These are phyloP conservation scores for Xylaria bambusicola DNA, from an alignment of 495 filamentous ascomycete genomes.

Conservation along the genomic window DNA sequence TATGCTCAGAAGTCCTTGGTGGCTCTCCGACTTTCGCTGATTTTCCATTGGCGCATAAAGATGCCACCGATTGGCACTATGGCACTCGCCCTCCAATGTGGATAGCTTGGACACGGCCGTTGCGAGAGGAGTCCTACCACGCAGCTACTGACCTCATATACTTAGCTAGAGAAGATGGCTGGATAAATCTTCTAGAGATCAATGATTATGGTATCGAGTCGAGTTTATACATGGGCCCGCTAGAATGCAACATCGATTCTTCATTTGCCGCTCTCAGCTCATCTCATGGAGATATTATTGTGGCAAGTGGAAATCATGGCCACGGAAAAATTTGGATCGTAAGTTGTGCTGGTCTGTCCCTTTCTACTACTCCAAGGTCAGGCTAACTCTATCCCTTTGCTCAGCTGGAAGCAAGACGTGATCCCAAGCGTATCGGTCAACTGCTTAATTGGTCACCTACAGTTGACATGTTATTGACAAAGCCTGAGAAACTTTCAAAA, in stretches of 20 bases:
- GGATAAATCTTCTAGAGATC: constrained; percentile 67
- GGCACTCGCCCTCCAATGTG: constrained; percentile 47
- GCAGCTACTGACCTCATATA: constrained; percentile 70
- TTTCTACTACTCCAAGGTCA: neutral
- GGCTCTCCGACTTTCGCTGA: constrained; percentile 48
- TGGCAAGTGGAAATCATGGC: constrained; percentile 80
- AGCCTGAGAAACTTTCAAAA: neutral
- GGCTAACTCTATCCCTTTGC: constrained; percentile 22
- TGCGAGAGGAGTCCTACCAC: constrained; percentile 59
- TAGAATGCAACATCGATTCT: constrained; percentile 63
- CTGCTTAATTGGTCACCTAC: constrained; percentile 82
- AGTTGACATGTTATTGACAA: constrained; percentile 64
- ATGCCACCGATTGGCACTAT: constrained; percentile 40
- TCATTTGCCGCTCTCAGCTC: constrained; percentile 61
- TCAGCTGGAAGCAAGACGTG: constrained; percentile 44
- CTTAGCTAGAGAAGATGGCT: constrained; percentile 77
- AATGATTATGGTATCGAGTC: constrained; percentile 51
- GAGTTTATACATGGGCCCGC: constrained; percentile 55
- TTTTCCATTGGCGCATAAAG: constrained; percentile 33
- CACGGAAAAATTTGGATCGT: constrained; percentile 76
- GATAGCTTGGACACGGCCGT: constrained; percentile 72
- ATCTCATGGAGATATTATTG: constrained; percentile 68
- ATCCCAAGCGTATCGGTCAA: constrained; percentile 48
- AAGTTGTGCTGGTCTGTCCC: constrained; percentile 34
- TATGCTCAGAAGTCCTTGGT: constrained; percentile 60